Conservation (phyloP, 2,329 filamentous ascomycete species). For the Diaporthe longicolla region DNA sequence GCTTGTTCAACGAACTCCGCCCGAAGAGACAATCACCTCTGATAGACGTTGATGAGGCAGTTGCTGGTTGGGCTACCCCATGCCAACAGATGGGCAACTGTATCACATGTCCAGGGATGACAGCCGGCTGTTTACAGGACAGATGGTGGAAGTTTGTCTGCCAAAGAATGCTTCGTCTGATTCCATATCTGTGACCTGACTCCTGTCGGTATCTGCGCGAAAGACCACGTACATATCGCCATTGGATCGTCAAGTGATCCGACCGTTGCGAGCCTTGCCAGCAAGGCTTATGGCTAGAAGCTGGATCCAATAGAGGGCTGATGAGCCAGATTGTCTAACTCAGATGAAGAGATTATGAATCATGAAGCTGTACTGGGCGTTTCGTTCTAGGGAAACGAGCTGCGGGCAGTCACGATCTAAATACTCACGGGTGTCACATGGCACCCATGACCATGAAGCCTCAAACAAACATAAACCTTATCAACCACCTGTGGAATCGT, state of each 20-base stretch:
- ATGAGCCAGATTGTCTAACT: rapidly evolving
- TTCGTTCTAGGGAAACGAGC: not conserved
- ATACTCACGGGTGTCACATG: not conserved
- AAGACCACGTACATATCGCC: not conserved
- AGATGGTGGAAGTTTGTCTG: not conserved
- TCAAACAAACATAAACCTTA: not conserved
- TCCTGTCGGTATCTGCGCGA: not conserved
- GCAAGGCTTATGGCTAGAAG: not conserved
- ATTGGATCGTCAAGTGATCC: not conserved
- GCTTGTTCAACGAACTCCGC: too few species aligned
- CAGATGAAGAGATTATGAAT: not conserved
- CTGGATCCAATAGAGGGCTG: not conserved
- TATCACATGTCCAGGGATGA: not conserved
- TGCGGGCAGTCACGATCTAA: not conserved
- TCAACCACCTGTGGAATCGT: too few species aligned
- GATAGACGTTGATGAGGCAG: not conserved
- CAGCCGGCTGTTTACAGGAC: not conserved
- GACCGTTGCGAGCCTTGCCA: not conserved
- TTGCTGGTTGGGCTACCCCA: not conserved
- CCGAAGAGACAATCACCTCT: not conserved
- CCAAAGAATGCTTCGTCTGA: not conserved
- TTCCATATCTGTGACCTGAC: not conserved
- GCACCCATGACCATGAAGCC: too few species aligned
- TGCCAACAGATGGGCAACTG: too few species aligned
- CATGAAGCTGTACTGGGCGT: not conserved